phyloP scores from a whole-genome alignment of 352 stramenopile species.

The Globisporangium irregulare region DNA sequence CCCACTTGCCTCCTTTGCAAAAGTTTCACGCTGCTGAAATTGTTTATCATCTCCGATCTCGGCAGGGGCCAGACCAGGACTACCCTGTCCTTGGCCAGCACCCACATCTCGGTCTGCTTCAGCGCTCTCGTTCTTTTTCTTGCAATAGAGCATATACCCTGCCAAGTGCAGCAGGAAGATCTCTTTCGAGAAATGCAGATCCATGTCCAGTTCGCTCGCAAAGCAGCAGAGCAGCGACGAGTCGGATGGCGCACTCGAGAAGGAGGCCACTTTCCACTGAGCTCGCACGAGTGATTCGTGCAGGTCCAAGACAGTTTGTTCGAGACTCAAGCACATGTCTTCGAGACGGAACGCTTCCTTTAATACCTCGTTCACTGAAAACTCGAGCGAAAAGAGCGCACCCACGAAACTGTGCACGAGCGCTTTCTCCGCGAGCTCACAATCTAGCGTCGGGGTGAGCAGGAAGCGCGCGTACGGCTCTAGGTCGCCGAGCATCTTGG shows the following conservation, averaged over 20 bases:
- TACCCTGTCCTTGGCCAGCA: background rate
- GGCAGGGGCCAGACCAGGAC: too few relatives aligned
- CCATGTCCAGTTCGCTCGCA: slow-evolving; percentile 32
- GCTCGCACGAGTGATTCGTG: slow-evolving; percentile 27
- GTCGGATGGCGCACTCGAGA: background rate
- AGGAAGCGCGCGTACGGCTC: slow-evolving; percentile 48
- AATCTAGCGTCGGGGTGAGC: slow-evolving; percentile 43
- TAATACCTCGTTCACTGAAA: slow-evolving; percentile 32
- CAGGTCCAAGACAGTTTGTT: slow-evolving; percentile 32
- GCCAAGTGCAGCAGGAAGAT: slow-evolving; percentile 38
- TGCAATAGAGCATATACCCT: slow-evolving; percentile 9
- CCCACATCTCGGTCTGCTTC: slow-evolving; percentile 8
- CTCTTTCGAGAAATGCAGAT: slow-evolving; percentile 50
- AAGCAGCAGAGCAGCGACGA: slow-evolving; percentile 40
- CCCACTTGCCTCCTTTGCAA: slow-evolving; percentile 20
- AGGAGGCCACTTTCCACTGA: slow-evolving; percentile 20
- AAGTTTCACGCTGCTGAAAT: background rate
- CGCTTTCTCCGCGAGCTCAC: slow-evolving; percentile 37
- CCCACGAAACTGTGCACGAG: slow-evolving; percentile 65
- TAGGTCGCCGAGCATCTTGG: slow-evolving; percentile 35
- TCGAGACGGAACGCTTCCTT: slow-evolving; percentile 37
- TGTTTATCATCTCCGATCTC: background rate
- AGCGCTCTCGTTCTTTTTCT: slow-evolving; percentile 2
- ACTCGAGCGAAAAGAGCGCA: slow-evolving; percentile 51
- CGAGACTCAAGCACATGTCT: slow-evolving; percentile 29